These are phyloP conservation scores for Boletus rubropictus DNA, from an alignment of 768 basidiomycete genomes.

Conservation along the genomic window DNA sequence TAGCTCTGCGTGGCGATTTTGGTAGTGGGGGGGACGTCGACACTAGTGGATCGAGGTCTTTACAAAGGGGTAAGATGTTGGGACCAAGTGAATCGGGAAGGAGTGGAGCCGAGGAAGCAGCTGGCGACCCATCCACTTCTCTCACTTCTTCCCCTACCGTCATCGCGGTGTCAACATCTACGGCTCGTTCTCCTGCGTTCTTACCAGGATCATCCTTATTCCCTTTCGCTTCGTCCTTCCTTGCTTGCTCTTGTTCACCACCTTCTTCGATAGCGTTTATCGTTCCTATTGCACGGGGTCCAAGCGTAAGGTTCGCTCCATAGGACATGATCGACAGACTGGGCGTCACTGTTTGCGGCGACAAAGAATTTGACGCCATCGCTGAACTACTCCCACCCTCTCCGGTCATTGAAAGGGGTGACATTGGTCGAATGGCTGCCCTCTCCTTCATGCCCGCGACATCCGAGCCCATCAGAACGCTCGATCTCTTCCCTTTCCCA, in stretches of 20 bases:
- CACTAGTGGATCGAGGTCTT: conserved; percentile 6
- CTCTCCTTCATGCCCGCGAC: conserved; percentile 10
- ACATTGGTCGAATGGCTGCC: conserved; percentile 14
- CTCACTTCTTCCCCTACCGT: not conserved
- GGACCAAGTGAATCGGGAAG: conserved; percentile 12
- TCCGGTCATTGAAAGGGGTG: not conserved
- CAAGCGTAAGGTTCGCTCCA: conserved; percentile 19
- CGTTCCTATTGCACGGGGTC: conserved; percentile 5
- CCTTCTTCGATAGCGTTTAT: conserved; percentile 9
- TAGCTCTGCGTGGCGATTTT: conserved; percentile 5
- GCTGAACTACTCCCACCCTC: not conserved
- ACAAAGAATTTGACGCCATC: conserved; percentile 2
- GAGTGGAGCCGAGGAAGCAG: conserved; percentile 3
- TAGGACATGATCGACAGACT: conserved; percentile 15
- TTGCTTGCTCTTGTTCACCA: conserved; percentile 5
- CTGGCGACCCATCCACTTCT: not conserved
- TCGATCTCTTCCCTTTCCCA: conserved; percentile 13
- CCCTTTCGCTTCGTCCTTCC: not conserved
- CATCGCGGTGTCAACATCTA: not conserved
- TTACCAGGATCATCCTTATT: not conserved
- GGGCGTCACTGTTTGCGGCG: conserved; percentile 5
- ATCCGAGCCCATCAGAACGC: conserved; percentile 1
- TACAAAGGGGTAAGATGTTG: conserved; percentile 10
- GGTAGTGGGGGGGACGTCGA: not conserved
- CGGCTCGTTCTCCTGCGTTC: not conserved